Conservation (phyloP, 2,329 filamentous ascomycete genomes). For the Lachnellula cervina region DNA sequence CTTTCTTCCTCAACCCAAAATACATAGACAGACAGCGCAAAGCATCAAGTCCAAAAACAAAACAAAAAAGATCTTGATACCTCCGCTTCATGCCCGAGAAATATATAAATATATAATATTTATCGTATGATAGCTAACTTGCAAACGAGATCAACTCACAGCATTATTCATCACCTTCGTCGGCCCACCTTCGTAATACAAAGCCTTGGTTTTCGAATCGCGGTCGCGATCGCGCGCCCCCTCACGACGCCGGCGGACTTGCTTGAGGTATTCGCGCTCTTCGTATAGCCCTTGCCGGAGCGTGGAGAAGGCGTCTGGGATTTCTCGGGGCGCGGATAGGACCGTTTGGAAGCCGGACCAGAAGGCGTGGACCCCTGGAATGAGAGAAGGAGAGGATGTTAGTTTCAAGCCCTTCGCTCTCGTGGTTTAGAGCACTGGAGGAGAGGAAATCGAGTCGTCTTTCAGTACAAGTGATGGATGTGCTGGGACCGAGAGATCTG, state of each 20-base stretch:
- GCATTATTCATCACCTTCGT: constrained; percentile 22
- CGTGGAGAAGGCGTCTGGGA: constrained; percentile 17
- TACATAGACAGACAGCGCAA: no score
- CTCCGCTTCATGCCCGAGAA: no score
- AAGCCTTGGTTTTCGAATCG: constrained; percentile 1
- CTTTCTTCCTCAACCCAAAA: no score
- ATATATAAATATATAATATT: no score
- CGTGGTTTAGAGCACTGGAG: not conserved
- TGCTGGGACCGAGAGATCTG: not conserved
- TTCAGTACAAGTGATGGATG: not conserved
- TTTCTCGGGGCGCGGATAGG: constrained; percentile 12
- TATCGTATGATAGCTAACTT: no score
- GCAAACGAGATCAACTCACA: no score
- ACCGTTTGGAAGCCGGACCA: constrained; percentile 20
- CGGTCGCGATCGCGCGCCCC: not conserved
- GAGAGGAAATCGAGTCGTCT: not conserved
- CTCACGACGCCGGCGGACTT: constrained; percentile 10
- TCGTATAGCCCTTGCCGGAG: constrained; percentile 24
- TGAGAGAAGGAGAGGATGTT: not conserved
- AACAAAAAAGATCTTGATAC: no score
- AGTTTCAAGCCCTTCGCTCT: not conserved
- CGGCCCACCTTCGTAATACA: constrained; percentile 19
- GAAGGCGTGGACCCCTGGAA: constrained; percentile 11
- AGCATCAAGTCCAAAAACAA: no score
- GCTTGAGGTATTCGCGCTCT: constrained; percentile 22